Conservation (phyloP, 2,329 filamentous ascomycete genomes). For the Penicillium sp. region DNA sequence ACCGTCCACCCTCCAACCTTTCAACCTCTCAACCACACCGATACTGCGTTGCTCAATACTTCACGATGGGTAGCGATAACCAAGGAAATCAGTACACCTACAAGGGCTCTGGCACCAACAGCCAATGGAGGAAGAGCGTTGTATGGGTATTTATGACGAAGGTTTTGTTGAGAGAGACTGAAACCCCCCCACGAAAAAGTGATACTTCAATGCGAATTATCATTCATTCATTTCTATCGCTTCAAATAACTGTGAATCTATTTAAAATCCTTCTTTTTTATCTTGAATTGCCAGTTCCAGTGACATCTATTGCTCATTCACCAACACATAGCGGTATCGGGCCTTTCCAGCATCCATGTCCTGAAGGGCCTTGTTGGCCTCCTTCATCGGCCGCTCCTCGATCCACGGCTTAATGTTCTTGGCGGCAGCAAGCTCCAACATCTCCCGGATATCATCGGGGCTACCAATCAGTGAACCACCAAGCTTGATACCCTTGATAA, state of each 20-base stretch:
- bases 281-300: not conserved
- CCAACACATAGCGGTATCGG: constrained; percentile 46
- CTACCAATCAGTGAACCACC: constrained; percentile 47
- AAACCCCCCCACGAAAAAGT: no score
- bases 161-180: no score
- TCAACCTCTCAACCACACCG: no score
- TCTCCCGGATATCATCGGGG: constrained; percentile 43
- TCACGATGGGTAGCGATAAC: no score
- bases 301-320: constrained; percentile 27
- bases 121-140: not conserved
- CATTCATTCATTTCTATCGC: not conserved
- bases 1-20: no score
- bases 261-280: not conserved
- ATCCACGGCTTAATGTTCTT: constrained; percentile 45
- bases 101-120: no score
- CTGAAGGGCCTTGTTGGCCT: constrained; percentile 44
- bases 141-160: not conserved
- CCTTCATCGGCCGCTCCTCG: constrained; percentile 40
- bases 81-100: no score
- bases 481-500: constrained; percentile 52
- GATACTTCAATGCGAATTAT: not conserved
- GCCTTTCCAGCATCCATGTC: constrained; percentile 47
- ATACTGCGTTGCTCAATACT: no score
- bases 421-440: constrained; percentile 44
- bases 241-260: not conserved